Percentiles rank a stretch among this genome's conserved stretches.
Conservation (phyloP, 148 eudicot species). For the Fagopyrum esculentum region DNA sequence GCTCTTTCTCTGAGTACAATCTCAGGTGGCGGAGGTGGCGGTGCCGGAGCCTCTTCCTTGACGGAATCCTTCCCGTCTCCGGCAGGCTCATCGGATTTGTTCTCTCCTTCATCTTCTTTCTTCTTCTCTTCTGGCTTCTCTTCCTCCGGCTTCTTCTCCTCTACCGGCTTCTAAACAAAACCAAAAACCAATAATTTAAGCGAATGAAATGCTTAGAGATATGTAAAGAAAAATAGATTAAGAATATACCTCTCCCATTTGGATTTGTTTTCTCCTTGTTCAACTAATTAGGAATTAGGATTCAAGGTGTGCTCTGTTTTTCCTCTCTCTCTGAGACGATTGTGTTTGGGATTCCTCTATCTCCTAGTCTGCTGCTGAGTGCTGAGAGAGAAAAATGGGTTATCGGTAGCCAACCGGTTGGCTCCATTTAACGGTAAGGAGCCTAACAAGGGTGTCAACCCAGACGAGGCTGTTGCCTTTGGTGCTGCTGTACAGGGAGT, state of each 20-base stretch:
- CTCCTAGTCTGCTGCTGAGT: neutral
- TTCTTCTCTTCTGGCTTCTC: constrained; percentile 20
- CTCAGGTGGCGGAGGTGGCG: constrained; percentile 69
- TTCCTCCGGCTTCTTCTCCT: constrained; percentile 11
- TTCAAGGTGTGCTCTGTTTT: neutral
- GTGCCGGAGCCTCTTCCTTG: constrained; percentile 22
- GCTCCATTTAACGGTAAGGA: no score
- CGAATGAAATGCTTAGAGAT: neutral
- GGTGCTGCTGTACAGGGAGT: no score
- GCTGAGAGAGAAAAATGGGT: neutral
- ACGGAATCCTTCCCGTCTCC: constrained; percentile 14
- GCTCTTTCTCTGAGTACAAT: constrained; percentile 62
- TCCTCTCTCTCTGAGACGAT: neutral
- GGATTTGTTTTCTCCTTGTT: neutral
- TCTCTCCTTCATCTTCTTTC: constrained; percentile 2
- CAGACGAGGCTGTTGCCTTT: no score
- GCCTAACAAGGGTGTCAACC: no score
- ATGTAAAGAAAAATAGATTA: neutral
- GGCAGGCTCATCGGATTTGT: neutral
- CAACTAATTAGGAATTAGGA: neutral
- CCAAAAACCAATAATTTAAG: neutral
- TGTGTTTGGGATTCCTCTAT: neutral
- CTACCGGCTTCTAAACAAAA: constrained; percentile 22
- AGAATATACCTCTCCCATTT: constrained; percentile 32
- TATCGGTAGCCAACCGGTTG: no score